Evolutionary conservation across 345 rosid genomes (phyloP), one percentile per base, ranked within the genome.

Genomic region (Zanthoxylum bungeanum): DNA sequence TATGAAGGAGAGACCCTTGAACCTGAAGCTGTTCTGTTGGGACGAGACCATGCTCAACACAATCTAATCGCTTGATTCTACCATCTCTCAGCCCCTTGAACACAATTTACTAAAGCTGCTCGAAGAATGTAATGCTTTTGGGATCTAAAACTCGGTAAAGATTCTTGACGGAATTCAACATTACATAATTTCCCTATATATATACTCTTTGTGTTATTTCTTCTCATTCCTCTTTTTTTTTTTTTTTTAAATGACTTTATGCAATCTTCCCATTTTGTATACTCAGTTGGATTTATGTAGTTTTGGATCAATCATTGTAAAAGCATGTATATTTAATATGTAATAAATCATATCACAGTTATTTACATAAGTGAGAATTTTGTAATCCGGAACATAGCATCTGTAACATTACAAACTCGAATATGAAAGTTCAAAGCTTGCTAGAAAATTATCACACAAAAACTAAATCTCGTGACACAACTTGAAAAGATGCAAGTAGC

Each of bases 21-120:
- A 70, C 75, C 89, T 31, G 87, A 80, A 71, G 65, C n/a, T n/a
- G n/a, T n/a, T n/a, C 79, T 55, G 78, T 73, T 28, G 81, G 77
- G 22, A 28, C 74, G 16, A 73, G 67, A 46, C 85, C 85, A 22
- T 82, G 85, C 21, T 81, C 83, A 1, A 66, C 73, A 10, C 81
- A 33, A 25, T 46, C 82, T 11, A 89, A 79, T 66, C 89, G 93
- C 59, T 49, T 72, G 30, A 93, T 93, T 67, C 82, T 88, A 75
- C 98, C 98, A 42, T 93, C 98, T 14, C 73, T 88, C 2, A 91
- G 98, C 97, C 98, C 7, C 98, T 93, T n/a, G 98, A 93, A 72
- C 91, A 93, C 78, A 76, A 89, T 84, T 80, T 93, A 60, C 85
- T 90, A 46, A 83, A 93, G 66, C 86, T 93, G 36, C 91, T 93